Conservation (phyloP, 306 rosid species). For the Rosa multiflora region DNA sequence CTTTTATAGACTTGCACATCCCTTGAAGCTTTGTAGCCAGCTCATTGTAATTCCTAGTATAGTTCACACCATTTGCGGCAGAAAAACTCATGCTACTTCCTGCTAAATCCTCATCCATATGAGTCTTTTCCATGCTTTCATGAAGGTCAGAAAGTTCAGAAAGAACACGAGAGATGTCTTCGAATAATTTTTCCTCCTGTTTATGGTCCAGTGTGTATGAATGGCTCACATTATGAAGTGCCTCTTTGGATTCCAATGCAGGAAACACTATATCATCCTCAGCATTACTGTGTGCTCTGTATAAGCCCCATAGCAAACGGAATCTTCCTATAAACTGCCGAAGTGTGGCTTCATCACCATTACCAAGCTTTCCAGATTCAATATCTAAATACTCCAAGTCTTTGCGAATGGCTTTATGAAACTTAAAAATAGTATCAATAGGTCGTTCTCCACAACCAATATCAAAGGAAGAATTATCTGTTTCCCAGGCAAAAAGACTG, state of each 20-base stretch:
- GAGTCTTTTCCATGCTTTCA: constrained; percentile 52
- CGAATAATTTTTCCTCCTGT: constrained; percentile 90
- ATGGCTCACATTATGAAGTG: constrained; percentile 97
- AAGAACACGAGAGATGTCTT: constrained; percentile 80
- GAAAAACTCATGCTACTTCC: constrained; percentile 39
- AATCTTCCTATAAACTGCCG: constrained; percentile 88
- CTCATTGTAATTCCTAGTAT: constrained; percentile 67
- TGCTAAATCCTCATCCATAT: constrained; percentile 38
- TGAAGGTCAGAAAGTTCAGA: constrained; percentile 84
- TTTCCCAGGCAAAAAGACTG: constrained; percentile 93
- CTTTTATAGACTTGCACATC: constrained; percentile 94
- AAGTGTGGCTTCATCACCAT: constrained; percentile 71
- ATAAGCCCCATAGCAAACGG: constrained; percentile 96
- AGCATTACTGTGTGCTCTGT: constrained; percentile 99
- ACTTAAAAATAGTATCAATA: constrained; percentile 95
- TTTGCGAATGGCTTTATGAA: constrained; percentile 96
- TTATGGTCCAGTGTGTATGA: constrained; percentile 94
- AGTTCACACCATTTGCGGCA: constrained; percentile 37
- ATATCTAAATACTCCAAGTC: constrained; percentile 96
- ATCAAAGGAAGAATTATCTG: constrained; percentile 63
- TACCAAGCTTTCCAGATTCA: constrained; percentile 95
- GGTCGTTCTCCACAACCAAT: constrained; percentile 80
- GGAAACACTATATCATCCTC: constrained; percentile 99
- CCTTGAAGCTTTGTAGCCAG: constrained; percentile 98
- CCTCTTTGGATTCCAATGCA: constrained; percentile 94